Percentiles rank a stretch among this genome's conserved stretches.
Evolutionary conservation across 768 basidiomycete species (phyloP).

Genomic region (Russula emetica): DNA sequence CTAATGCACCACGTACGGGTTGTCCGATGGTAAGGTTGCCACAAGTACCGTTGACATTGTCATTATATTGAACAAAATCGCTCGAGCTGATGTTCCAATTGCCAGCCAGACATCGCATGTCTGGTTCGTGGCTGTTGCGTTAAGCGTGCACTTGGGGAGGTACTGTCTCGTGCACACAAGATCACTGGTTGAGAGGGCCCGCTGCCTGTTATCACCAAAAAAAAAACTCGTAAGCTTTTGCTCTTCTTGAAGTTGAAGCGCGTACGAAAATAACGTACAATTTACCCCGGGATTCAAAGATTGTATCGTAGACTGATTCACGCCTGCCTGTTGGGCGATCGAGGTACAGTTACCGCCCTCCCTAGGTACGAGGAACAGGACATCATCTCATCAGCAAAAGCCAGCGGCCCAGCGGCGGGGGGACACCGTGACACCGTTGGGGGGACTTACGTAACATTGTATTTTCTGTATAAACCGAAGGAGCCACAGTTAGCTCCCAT

Average conservation of each 20-base stretch:
- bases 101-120: slow-evolving; percentile 2
- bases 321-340: background rate
- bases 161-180: background rate
- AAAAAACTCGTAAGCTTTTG: background rate
- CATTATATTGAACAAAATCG: slow-evolving; percentile 13
- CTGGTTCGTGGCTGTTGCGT: slow-evolving; percentile 8
- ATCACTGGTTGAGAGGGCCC: background rate
- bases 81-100: background rate
- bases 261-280: background rate
- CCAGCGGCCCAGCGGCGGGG: no score
- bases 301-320: background rate
- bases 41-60: slow-evolving; percentile 11
- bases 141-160: slow-evolving; percentile 16
- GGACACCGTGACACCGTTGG: background rate
- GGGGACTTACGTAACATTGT: background rate
- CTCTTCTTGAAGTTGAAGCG: background rate
- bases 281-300: slow-evolving; percentile 7
- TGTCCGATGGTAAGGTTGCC: slow-evolving; percentile 8
- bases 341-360: background rate
- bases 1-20: slow-evolving; percentile 6
- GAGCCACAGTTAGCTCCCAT: background rate
- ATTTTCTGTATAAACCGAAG: background rate
- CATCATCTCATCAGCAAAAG: background rate
- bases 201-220: background rate
- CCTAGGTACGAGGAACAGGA: background rate